phyloP scores from a whole-genome alignment of 176 grass and related monocot genomes.

The Canna indica region DNA sequence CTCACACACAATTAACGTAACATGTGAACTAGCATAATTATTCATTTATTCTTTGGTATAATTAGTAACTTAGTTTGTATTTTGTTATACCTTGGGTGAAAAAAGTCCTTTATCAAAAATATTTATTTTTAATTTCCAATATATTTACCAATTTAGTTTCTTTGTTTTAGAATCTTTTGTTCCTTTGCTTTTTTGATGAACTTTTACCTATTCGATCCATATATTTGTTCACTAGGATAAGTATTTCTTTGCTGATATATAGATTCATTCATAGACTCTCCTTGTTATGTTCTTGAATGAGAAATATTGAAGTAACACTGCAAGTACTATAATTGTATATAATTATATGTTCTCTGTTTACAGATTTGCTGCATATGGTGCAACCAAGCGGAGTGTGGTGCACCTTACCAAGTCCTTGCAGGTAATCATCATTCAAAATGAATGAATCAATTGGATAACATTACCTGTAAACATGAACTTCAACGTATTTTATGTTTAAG shows the following conservation, averaged over 20 bases:
- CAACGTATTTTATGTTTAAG: background rate
- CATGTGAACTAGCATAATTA: no score
- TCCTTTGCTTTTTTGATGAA: background rate
- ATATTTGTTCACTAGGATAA: background rate
- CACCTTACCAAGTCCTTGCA: constrained; percentile 94
- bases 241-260: background rate
- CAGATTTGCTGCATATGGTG: constrained; percentile 97
- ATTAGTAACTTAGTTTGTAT: background rate
- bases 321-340: background rate
- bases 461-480: background rate
- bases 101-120: no score
- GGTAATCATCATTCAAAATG: constrained; percentile 26
- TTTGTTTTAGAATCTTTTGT: no score
- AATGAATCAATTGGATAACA: background rate
- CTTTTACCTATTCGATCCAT: background rate
- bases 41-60: background rate
- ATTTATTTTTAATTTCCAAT: no score
- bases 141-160: background rate
- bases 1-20: background rate
- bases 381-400: constrained; percentile 86
- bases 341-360: constrained; percentile 17
- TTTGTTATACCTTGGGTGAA: background rate
- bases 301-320: background rate
- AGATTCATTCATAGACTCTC: background rate
- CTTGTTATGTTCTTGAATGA: background rate